These are phyloP conservation scores for Phaeoacremonium minimum DNA, from an alignment of 2,329 filamentous ascomycete species.

Conservation along the genomic window DNA sequence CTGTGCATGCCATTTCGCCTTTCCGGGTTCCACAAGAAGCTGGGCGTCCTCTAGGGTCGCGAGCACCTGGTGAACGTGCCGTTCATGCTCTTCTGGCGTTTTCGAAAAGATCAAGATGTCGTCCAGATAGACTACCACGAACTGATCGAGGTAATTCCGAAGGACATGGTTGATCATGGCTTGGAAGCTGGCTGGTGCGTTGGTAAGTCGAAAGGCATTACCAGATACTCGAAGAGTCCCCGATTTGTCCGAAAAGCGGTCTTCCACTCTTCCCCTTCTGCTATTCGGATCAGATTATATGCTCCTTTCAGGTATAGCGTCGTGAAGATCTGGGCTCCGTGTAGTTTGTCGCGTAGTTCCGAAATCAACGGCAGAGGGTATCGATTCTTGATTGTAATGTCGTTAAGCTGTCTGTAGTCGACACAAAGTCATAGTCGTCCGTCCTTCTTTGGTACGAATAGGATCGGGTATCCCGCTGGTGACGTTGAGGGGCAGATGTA, in stretches of 20 bases:
- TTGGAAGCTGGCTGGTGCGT: constrained; percentile 9
- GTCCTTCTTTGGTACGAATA: constrained; percentile 7
- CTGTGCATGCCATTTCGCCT: constrained; percentile 1
- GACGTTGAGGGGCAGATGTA: not conserved
- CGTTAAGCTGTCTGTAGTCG: constrained; percentile 6
- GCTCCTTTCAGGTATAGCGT: constrained; percentile 5
- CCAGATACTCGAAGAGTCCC: constrained; percentile 21
- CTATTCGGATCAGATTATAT: constrained; percentile 14
- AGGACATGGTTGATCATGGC: constrained; percentile 2
- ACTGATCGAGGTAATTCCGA: constrained; percentile 1
- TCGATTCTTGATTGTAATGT: constrained; percentile 2
- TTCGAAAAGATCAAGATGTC: constrained; percentile 11
- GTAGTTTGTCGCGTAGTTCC: constrained; percentile 10
- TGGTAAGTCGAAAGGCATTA: constrained; percentile 23
- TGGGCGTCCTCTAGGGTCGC: not conserved
- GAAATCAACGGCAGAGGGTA: constrained; percentile 1
- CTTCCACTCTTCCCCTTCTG: constrained; percentile 20
- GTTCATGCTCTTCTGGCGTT: constrained; percentile 1
- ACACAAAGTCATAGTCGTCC: constrained; percentile 4
- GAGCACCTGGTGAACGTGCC: constrained; percentile 1
- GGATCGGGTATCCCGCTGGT: not conserved
- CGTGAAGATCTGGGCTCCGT: constrained; percentile 8
- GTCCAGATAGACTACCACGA: constrained; percentile 9
- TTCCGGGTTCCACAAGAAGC: not conserved
- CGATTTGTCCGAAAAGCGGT: constrained; percentile 19